Evolutionary conservation across 768 basidiomycete genomes (phyloP), one percentile per base, ranked within the genome.

Genomic region (Leucocoprinus leucothites): DNA sequence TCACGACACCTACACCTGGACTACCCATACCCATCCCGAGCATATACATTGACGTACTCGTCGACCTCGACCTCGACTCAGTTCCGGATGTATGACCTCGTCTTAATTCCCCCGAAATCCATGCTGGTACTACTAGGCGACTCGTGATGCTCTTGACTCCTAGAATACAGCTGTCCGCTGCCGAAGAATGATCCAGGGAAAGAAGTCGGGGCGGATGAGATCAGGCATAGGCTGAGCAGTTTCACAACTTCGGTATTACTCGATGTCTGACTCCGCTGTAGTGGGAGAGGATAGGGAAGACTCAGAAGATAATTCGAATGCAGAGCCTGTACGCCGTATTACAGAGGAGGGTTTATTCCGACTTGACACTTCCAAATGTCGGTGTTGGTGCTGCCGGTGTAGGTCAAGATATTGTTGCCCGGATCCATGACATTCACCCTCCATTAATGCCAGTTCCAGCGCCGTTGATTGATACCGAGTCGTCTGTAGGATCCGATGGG

Each of bases 41-140:
- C 49, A 50, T 50, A 41, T 50, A 50, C 49, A 31, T 50, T n/a
- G n/a, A n/a, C 36, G 38, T n/a, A 40, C 49, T 50, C n/a, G 41
- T 16, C 36, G 49, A 25, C 36, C 49, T 40, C 11, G 34, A 36
- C 38, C 36, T 22, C 36, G 36, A n/a, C 14, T 14, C 3, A 14
- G n/a, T n/a, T n/a, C 34, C 34, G 38, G 19, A 8, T 13, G 31
- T 35, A 18, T 24, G 9, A 2, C 36, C 49, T 24, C 24, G 1
- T 3, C n/a, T 24, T 21, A 8, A 0, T 35, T 9, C n/a, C n/a
- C n/a, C n/a, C n/a, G n/a, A n/a, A n/a, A n/a, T n/a, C n/a, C n/a
- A n/a, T 5, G n/a, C n/a, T n/a, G n/a, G n/a, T n/a, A n/a, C n/a
- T n/a, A n/a, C n/a, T n/a, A n/a, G n/a, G n/a, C n/a, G n/a, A n/a